A percentile compares a stretch with the other conserved stretches of the same genome.
phyloP scores from a whole-genome alignment of 2,329 filamentous ascomycete genomes.

The Aschersonia sp. region DNA sequence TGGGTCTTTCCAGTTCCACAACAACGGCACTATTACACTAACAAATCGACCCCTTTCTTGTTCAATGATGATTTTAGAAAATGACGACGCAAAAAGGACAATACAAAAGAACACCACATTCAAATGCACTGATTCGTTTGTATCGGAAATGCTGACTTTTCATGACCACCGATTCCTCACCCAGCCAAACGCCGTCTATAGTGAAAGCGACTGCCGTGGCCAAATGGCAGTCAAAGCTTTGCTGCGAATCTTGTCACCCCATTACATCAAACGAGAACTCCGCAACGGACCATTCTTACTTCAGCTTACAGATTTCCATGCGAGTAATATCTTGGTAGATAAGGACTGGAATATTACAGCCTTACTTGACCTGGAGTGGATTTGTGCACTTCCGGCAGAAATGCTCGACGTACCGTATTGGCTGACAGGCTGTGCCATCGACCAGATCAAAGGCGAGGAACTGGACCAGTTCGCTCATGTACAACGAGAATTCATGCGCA shows the following conservation, averaged over 20 bases:
- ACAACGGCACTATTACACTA: conserved; percentile 13
- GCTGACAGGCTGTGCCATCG: not conserved
- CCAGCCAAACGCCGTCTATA: conserved; percentile 10
- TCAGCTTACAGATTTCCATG: conserved; percentile 16
- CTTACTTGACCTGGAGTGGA: conserved; percentile 1
- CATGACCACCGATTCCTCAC: conserved; percentile 11
- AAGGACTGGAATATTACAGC: not conserved
- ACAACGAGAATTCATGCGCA: not conserved
- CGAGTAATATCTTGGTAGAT: conserved; percentile 14
- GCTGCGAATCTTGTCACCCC: conserved; percentile 10
- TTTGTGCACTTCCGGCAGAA: not conserved
- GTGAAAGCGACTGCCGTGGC: conserved; percentile 12
- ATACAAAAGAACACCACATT: conserved; percentile 16
- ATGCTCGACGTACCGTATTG: not conserved
- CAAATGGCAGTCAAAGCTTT: conserved; percentile 13
- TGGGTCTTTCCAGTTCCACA: conserved; percentile 11
- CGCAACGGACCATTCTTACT: conserved; percentile 13
- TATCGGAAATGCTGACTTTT: conserved; percentile 10
- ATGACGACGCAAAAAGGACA: conserved; percentile 14
- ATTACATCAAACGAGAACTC: conserved; percentile 8
- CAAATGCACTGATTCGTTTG: conserved; percentile 12
- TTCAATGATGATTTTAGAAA: conserved; percentile 16
- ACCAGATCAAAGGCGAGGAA: not conserved
- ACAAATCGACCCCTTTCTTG: conserved; percentile 16
- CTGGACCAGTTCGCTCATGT: not conserved